A percentile compares a stretch with the other conserved stretches of the same genome.
These are phyloP conservation scores for Thymus mandschuricus DNA, from an alignment of 257 asterid species.

Conservation along the genomic window DNA sequence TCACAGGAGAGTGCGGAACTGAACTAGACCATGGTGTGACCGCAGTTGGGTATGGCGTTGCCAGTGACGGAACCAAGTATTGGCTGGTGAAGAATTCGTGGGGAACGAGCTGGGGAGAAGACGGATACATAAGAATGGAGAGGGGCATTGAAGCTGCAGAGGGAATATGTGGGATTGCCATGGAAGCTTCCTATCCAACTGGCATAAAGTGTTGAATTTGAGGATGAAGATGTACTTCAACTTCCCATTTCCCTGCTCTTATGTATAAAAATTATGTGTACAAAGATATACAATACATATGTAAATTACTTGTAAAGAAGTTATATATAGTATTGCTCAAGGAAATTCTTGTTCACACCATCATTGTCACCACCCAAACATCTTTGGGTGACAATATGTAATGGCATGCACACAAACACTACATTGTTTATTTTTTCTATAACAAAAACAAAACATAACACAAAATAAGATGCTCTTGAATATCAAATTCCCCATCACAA, in stretches of 20 bases:
- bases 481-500: background rate
- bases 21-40: conserved; percentile 48
- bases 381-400: background rate
- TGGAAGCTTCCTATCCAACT: background rate
- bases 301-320: background rate
- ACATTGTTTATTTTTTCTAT: conserved; percentile 22
- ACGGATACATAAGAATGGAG: conserved; percentile 15
- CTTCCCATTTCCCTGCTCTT: too few relatives aligned
- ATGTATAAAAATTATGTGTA: too few relatives aligned
- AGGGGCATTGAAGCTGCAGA: conserved; percentile 11
- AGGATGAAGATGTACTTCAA: too few relatives aligned
- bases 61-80: conserved; percentile 37
- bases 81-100: conserved; percentile 26
- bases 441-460: background rate
- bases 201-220: too few relatives aligned
- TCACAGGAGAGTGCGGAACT: conserved; percentile 45
- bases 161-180: conserved; percentile 17
- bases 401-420: conserved; percentile 8
- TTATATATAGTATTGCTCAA: background rate
- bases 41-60: conserved; percentile 42
- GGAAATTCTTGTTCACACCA: conserved; percentile 10
- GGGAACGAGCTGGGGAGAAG: conserved; percentile 14
- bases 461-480: background rate
- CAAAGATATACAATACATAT: too few relatives aligned
- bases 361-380: background rate